Evolutionary conservation across 148 eudicot species (phyloP).

Genomic region (Bassia scoparia): DNA sequence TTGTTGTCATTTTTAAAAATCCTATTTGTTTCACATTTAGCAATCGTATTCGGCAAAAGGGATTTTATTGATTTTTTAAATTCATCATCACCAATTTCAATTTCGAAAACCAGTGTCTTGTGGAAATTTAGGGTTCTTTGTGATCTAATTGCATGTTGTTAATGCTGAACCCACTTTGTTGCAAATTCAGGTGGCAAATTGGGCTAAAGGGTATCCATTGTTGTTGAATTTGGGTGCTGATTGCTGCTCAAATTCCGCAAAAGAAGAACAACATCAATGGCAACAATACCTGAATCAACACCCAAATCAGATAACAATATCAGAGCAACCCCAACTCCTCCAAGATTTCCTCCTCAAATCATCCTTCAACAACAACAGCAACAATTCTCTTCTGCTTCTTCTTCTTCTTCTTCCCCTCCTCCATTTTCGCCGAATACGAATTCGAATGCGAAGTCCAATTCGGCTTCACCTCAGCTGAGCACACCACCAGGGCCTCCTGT

Average conservation of each 20-base stretch:
- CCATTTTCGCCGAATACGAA: conserved; percentile 35
- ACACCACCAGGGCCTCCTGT: conserved; percentile 93
- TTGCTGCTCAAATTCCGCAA: neutral
- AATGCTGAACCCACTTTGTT: no score
- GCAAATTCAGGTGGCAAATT: neutral
- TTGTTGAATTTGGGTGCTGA: neutral
- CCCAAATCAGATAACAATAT: neutral
- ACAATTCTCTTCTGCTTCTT: neutral
- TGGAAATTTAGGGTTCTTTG: no score
- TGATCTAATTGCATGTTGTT: no score
- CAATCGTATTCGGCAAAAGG: neutral
- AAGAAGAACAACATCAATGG: neutral
- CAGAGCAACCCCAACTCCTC: neutral
- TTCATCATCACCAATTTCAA: no score
- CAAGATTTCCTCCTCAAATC: conserved; percentile 41
- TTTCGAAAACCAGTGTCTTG: no score
- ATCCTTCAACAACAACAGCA: conserved; percentile 37
- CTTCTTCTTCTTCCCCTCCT: neutral
- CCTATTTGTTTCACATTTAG: neutral
- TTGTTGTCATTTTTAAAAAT: neutral
- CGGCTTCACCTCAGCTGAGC: conserved; percentile 56
- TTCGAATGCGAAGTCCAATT: neutral
- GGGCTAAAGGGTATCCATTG: neutral
- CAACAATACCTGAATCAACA: neutral
- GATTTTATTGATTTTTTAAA: neutral